phyloP scores from a whole-genome alignment of 495 filamentous ascomycete species.

The Neurospora africana region DNA sequence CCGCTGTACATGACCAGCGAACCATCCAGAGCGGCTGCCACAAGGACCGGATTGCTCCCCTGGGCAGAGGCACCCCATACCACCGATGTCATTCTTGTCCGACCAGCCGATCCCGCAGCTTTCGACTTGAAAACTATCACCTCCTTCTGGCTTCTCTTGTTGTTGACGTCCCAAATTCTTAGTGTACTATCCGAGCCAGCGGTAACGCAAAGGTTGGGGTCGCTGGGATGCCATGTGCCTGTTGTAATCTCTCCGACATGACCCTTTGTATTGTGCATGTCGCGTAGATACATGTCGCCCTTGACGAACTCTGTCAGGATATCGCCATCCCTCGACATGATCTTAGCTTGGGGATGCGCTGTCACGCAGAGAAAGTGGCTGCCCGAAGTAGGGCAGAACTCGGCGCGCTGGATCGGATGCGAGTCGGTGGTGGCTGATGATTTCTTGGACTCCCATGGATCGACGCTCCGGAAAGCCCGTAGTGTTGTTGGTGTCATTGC shows the following conservation, averaged over 20 bases:
- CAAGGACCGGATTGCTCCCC: constrained; percentile 68
- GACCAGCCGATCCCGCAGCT: constrained; percentile 72
- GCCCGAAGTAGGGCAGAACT: constrained; percentile 77
- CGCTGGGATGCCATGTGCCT: constrained; percentile 78
- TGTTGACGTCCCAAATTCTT: constrained; percentile 92
- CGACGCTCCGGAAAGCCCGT: constrained; percentile 83
- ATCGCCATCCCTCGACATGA: constrained; percentile 82
- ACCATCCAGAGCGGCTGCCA: constrained; percentile 82
- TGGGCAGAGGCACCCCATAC: constrained; percentile 73
- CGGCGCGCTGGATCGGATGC: constrained; percentile 73
- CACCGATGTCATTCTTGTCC: constrained; percentile 87
- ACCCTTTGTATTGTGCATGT: constrained; percentile 94
- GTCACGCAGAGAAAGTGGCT: constrained; percentile 76
- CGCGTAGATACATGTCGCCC: constrained; percentile 94
- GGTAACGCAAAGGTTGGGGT: constrained; percentile 74
- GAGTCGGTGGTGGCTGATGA: constrained; percentile 62
- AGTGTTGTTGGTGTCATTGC: constrained; percentile 92
- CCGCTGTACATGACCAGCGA: constrained; percentile 87
- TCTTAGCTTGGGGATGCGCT: constrained; percentile 78
- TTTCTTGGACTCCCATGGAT: constrained; percentile 67
- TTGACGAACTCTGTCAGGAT: constrained; percentile 79
- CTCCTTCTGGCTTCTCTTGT: constrained; percentile 76
- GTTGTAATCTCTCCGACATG: constrained; percentile 83
- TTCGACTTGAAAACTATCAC: constrained; percentile 92
- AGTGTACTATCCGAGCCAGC: constrained; percentile 89